Conservation (phyloP, 345 rosid species). For the Aurinia saxatilis region DNA sequence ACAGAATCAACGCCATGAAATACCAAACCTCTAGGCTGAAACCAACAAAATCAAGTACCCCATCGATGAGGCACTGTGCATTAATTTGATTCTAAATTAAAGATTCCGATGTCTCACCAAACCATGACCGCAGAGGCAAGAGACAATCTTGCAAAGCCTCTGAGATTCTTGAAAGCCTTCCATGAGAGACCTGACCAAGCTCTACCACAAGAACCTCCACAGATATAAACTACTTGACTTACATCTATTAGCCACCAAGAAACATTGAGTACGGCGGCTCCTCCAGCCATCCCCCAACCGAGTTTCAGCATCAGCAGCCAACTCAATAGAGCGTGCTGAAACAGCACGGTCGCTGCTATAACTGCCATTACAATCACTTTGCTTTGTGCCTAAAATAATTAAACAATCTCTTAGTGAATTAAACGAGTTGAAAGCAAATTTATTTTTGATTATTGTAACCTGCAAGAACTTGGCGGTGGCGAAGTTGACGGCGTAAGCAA, state of each 20-base stretch:
- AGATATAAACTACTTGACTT: slow-evolving; percentile 41
- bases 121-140: slow-evolving; percentile 74
- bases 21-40: slow-evolving; percentile 78
- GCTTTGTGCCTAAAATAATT: slow-evolving; percentile 51
- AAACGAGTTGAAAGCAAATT: neutral
- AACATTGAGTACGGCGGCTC: slow-evolving; percentile 45
- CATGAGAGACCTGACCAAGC: slow-evolving; percentile 69
- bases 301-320: slow-evolving; percentile 66
- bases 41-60: neutral
- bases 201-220: slow-evolving; percentile 50
- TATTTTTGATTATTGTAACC: neutral
- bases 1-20: slow-evolving; percentile 57
- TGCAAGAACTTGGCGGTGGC: slow-evolving; percentile 73
- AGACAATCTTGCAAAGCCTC: slow-evolving; percentile 55
- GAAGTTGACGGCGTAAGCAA: slow-evolving; percentile 62
- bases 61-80: neutral
- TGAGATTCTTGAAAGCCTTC: slow-evolving; percentile 59
- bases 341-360: slow-evolving; percentile 40
- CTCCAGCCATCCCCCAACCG: slow-evolving; percentile 61
- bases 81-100: neutral
- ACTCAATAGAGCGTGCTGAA: slow-evolving; percentile 44
- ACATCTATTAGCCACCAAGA: slow-evolving; percentile 58
- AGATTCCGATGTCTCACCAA: slow-evolving; percentile 35
- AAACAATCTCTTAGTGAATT: too few species aligned
- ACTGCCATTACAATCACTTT: slow-evolving; percentile 66